A percentile compares a stretch with the other conserved stretches of the same genome.
phyloP scores from a whole-genome alignment of 768 basidiomycete genomes.

The Strobilomyces confusus region DNA sequence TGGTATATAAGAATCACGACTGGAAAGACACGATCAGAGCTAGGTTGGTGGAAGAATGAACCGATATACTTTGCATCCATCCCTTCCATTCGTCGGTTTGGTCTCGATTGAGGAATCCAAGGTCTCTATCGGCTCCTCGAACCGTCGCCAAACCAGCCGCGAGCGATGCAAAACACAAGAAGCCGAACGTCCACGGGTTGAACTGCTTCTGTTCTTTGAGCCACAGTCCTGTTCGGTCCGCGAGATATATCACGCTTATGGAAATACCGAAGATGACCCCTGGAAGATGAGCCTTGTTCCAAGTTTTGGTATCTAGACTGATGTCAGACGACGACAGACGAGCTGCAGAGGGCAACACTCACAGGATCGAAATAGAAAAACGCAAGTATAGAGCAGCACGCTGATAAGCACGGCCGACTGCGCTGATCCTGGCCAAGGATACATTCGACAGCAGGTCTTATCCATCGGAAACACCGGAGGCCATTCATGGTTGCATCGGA shows the following conservation, averaged over 20 bases:
- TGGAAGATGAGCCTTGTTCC: slow-evolving; percentile 31
- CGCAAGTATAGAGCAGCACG: slow-evolving; percentile 51
- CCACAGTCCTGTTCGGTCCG: slow-evolving; percentile 86
- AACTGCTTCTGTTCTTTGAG: slow-evolving; percentile 88
- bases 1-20: slow-evolving; percentile 92
- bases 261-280: slow-evolving; percentile 62
- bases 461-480: slow-evolving; percentile 61
- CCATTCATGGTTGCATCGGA: slow-evolving; percentile 72
- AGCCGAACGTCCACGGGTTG: slow-evolving; percentile 60
- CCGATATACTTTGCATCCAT: slow-evolving; percentile 87
- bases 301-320: slow-evolving; percentile 16
- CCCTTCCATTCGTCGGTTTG: slow-evolving; percentile 98
- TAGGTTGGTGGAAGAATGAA: background rate
- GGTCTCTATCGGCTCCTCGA: slow-evolving; percentile 71
- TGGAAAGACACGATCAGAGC: slow-evolving; percentile 27
- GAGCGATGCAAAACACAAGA: slow-evolving; percentile 53
- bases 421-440: slow-evolving; percentile 59
- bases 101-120: slow-evolving; percentile 86
- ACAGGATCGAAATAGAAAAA: slow-evolving; percentile 37
- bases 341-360: slow-evolving; percentile 3
- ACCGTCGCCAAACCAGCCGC: slow-evolving; percentile 59
- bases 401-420: slow-evolving; percentile 51
- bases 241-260: slow-evolving; percentile 65
- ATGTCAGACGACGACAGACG: slow-evolving; percentile 16
- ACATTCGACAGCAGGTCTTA: slow-evolving; percentile 78